A percentile compares a stretch with the other conserved stretches of the same genome.
These are phyloP conservation scores for Calocera viscosa DNA, from an alignment of 768 basidiomycete genomes.

Conservation along the genomic window DNA sequence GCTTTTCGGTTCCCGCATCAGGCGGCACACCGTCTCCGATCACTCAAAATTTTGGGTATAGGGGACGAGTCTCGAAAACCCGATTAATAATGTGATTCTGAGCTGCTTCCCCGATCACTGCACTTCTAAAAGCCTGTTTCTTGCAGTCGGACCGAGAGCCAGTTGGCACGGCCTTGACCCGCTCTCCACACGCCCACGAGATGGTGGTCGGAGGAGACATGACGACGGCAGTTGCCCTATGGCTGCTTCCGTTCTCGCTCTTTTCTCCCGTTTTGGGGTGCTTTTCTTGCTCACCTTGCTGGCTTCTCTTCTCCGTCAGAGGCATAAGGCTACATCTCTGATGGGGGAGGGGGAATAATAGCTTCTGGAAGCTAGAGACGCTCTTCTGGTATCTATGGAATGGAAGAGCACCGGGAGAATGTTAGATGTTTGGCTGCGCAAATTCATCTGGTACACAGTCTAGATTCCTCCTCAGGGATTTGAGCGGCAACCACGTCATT, in stretches of 20 bases:
- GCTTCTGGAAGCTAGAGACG: not conserved
- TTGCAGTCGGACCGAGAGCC: no score
- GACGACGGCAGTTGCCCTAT: not conserved
- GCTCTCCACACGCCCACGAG: not conserved
- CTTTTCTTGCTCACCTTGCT: not conserved
- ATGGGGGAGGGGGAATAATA: not conserved
- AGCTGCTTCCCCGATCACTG: no score
- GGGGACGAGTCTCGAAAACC: no score
- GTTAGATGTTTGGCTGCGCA: no score
- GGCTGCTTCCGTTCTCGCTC: not conserved
- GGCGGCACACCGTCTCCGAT: no score
- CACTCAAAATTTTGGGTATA: no score
- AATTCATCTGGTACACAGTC: no score
- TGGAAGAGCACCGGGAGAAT: no score
- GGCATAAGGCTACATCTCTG: not conserved
- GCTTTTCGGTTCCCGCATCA: not conserved
- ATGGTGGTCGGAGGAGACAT: not conserved
- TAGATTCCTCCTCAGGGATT: no score
- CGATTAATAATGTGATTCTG: no score
- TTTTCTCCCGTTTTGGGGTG: slow-evolving; percentile 1
- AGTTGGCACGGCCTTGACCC: not conserved
- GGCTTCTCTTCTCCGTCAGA: not conserved
- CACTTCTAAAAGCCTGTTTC: no score
- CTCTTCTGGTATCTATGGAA: not conserved
- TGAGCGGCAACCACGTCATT: no score